Evolutionary conservation across 768 basidiomycete genomes (phyloP), one percentile per base, ranked within the genome.

Genomic region (Tubosaeta sp.): DNA sequence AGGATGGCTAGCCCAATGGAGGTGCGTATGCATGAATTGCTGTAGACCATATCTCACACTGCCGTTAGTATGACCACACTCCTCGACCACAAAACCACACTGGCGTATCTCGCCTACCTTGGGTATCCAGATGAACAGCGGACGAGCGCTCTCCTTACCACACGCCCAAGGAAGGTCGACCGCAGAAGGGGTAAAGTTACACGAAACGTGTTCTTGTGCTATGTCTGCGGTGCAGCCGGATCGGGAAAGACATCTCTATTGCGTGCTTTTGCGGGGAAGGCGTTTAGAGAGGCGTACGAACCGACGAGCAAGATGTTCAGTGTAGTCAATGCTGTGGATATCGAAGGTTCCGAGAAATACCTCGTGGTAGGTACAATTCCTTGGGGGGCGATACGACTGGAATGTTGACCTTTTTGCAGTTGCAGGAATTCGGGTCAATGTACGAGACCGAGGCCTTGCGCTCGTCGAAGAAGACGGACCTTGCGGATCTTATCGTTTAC

Each of bases 1-100:
- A 71, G 91, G 93, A 1, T 99, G 95, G 95, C 73, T 98, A 24
- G 95, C 95, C 18, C 94, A 96, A 65, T 99, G 95, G 95, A 95
- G 91, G 94, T 93, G 46, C 57, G 76, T 67, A 30, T n/a, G 35
- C 25, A 48, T 27, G 51, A 40, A 36, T 30, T 49, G 35, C 45
- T 16, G 27, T 41, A 31, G 49, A 30, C 45, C 44, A 34, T 50
- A 36, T 21, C 30, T 32, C 36, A 56, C 41, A 14, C 35, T 11
- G 43, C 32, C 36, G 34, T 30, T 54, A 97, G 94, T 64, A 96
- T 98, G 94, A 94, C 94, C 1, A 99, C 95, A 0, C 77, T 98
- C 0, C 78, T 98, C n/a, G 91, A 96, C 56, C 87, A 95, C 61
- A 87, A 82, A 66, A 89, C 87, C 14, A 94, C 95, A 0, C 74